These are phyloP conservation scores for Perilla frutescens DNA, from an alignment of 257 asterid species.

Conservation along the genomic window DNA sequence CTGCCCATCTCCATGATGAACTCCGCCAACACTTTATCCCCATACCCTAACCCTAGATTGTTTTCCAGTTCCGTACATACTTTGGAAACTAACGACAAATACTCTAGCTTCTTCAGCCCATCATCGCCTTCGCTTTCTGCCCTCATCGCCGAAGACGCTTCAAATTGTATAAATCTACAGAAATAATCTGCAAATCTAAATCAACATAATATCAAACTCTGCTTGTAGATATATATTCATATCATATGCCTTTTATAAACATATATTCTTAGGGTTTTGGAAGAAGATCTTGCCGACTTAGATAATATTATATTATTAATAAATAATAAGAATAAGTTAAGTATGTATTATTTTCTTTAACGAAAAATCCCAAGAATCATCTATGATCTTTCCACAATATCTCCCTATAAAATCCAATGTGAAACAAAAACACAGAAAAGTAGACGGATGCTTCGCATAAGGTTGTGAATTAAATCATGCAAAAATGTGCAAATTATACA, in stretches of 20 bases:
- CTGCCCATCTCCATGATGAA: conserved; percentile 77
- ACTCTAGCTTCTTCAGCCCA: conserved; percentile 72
- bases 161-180: background rate
- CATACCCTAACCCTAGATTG: conserved; percentile 72
- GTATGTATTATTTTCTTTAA: no score
- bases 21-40: conserved; percentile 81
- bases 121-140: conserved; percentile 48
- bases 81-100: conserved; percentile 79
- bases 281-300: no score
- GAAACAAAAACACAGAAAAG: no score
- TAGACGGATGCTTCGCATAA: no score
- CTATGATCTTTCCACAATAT: no score
- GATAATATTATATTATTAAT: no score
- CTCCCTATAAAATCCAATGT: no score
- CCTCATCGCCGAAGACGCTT: conserved; percentile 44
- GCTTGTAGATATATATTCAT: background rate
- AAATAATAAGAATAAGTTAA: no score
- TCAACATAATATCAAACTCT: background rate
- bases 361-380: no score
- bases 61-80: conserved; percentile 80
- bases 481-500: no score
- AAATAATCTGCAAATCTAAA: background rate
- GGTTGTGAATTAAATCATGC: no score
- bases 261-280: background rate
- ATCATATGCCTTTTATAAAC: background rate